Base-by-base conservation (phyloP, 2,329 filamentous ascomycete genomes). In the Clarireedia monteithiana region DNA sequence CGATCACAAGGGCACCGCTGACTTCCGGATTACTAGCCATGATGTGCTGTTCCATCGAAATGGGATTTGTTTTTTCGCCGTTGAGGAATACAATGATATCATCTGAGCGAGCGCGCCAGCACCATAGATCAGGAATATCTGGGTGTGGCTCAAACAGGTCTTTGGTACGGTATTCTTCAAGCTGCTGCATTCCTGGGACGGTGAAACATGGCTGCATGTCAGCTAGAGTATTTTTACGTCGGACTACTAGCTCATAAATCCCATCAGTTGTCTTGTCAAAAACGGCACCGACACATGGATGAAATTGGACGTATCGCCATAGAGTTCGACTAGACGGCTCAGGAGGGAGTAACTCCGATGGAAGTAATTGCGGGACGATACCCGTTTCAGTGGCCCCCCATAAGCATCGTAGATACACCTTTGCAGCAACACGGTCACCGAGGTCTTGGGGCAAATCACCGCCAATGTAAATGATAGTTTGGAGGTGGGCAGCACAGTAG, bases 1-100 rank as follows among this genome's bases (percentile, higher is more conserved):
- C 72, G 34, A 69, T 55, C 1, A 75, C 60, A 1, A 73, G 45
- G 0, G 68, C 68, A 7, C 62, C 59, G 0, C 58, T 51, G 1
- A 75, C 64, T 15, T 68, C 34, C 0, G 70, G 67, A 17, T 53
- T 38, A 4, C 12, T 40, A n/a, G 42, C 12, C n/a, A 52, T 15
- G 3, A 53, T 23, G 10, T 53, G 30, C n/a, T 53, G 50, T 20
- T 53, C 42, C 50, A 53, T 47, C 1, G 40, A 47, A 17, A 71
- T 59, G 0, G 73, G 73, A 38, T 75, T 74, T 34, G 74, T 67
- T 58, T 75, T 76, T 52, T 74, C 73, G 2, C 74, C 74, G 45
- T 71, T 74, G 17, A 67, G 68, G 23, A 74, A 64, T 0, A 74
- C 71, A 34, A 75, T 70, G 17, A 74, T 66, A 61, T 76, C 73